Conservation (phyloP, 129 eudicot genomes). For the Ambrosia trifida region DNA sequence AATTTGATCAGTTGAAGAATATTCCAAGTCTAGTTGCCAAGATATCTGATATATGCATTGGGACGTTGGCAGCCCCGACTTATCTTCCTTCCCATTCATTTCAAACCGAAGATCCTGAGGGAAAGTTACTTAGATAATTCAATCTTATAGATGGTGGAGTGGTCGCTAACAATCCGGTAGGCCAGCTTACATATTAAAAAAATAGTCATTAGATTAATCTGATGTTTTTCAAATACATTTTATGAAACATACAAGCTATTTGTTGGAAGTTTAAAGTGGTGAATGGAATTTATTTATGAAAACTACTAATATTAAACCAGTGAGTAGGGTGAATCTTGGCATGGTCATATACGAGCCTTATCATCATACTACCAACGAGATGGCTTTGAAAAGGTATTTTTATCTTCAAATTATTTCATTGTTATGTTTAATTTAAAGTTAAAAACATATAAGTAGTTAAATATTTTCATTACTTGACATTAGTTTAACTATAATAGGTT, state of each 20-base stretch:
- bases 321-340: slow-evolving; percentile 35
- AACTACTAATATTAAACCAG: too few relatives aligned
- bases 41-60: slow-evolving; percentile 53
- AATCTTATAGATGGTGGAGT: slow-evolving; percentile 63
- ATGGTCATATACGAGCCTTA: slow-evolving; percentile 34
- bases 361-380: slow-evolving; percentile 39
- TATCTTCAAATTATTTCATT: background rate
- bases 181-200: background rate
- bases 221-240: too few relatives aligned
- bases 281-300: too few relatives aligned
- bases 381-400: slow-evolving; percentile 37
- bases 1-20: slow-evolving; percentile 30
- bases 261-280: too few relatives aligned
- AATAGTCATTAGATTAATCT: background rate
- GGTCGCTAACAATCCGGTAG: slow-evolving; percentile 57
- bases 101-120: slow-evolving; percentile 23
- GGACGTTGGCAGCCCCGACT: slow-evolving; percentile 72
- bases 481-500: slow-evolving; percentile 19
- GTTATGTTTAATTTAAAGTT: background rate
- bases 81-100: slow-evolving; percentile 52
- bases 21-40: slow-evolving; percentile 42
- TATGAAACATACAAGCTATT: too few relatives aligned
- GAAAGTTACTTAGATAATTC: slow-evolving; percentile 33
- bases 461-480: background rate
- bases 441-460: background rate